Evolutionary conservation across 2,329 filamentous ascomycete genomes (phyloP).

Genomic region (Ophiostoma himal-ulmi): DNA sequence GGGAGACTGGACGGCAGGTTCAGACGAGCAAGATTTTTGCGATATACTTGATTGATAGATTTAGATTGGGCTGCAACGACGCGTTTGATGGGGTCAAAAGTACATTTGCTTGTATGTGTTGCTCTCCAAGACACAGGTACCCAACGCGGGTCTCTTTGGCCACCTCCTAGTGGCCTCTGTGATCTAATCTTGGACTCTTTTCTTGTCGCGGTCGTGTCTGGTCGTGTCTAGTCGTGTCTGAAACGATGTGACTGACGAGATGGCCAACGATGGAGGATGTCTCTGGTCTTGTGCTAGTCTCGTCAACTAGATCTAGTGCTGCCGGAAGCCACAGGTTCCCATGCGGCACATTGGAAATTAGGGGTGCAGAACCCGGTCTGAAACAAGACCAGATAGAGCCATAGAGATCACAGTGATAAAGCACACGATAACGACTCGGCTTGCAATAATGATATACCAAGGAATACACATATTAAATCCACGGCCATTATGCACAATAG

Average conservation of each 20-base stretch:
- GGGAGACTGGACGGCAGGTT: neutral
- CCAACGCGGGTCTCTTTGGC: neutral
- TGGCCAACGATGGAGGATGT: neutral
- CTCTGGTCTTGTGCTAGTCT: neutral
- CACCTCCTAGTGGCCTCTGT: neutral
- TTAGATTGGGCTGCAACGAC: constrained; percentile 8
- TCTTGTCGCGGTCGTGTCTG: neutral
- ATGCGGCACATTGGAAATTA: constrained; percentile 18
- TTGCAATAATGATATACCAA: neutral
- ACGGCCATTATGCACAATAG: neutral
- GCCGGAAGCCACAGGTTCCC: neutral
- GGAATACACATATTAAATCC: constrained; percentile 5
- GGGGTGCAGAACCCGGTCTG: constrained; percentile 15
- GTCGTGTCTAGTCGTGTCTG: neutral
- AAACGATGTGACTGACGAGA: neutral
- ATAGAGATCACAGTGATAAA: neutral
- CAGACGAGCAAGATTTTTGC: constrained; percentile 12
- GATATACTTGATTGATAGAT: neutral
- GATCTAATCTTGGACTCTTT: neutral
- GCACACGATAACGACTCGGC: neutral
- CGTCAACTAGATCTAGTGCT: neutral
- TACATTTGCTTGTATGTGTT: neutral
- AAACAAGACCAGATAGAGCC: constrained; percentile 18
- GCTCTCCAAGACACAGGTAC: neutral
- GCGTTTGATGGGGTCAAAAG: neutral